A percentile compares a stretch with the other conserved stretches of the same genome.
Conservation (phyloP, 176 grass and related monocot genomes). For the Oryza nivara region DNA sequence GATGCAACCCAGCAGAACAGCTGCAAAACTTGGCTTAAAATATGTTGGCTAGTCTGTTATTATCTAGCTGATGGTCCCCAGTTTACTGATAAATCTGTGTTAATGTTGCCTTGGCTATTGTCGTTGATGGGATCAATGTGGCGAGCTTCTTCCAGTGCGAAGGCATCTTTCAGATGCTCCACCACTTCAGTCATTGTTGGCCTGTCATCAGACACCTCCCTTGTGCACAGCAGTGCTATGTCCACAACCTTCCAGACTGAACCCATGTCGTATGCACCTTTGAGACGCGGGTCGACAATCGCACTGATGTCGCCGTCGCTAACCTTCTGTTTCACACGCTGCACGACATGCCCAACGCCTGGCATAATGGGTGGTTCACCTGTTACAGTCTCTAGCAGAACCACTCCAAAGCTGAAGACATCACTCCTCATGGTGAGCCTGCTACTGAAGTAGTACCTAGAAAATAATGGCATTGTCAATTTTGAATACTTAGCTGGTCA, state of each 20-base stretch:
- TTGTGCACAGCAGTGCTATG: slow-evolving; percentile 29
- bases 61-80: too few species aligned
- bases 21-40: too few species aligned
- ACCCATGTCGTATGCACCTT: not conserved
- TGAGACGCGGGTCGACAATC: not conserved
- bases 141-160: slow-evolving; percentile 15
- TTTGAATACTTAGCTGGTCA: too few species aligned
- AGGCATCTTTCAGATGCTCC: slow-evolving; percentile 3
- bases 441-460: slow-evolving; percentile 1
- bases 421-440: slow-evolving; percentile 42
- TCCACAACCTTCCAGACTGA: slow-evolving; percentile 42
- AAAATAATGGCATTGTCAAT: too few species aligned
- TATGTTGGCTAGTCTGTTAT: too few species aligned
- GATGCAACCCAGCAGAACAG: too few species aligned
- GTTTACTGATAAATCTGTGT: too few species aligned
- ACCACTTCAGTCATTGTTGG: slow-evolving; percentile 40
- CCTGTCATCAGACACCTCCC: not conserved
- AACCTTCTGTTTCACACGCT: slow-evolving; percentile 26
- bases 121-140: not conserved
- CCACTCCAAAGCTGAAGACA: slow-evolving; percentile 49
- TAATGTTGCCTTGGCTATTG: not conserved
- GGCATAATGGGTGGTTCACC: not conserved
- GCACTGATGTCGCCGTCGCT: not conserved
- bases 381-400: slow-evolving; percentile 28
- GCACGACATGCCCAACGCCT: not conserved